Conservation (phyloP, 192 early-diverging fungal genomes). For the Backusella psychrophila region DNA sequence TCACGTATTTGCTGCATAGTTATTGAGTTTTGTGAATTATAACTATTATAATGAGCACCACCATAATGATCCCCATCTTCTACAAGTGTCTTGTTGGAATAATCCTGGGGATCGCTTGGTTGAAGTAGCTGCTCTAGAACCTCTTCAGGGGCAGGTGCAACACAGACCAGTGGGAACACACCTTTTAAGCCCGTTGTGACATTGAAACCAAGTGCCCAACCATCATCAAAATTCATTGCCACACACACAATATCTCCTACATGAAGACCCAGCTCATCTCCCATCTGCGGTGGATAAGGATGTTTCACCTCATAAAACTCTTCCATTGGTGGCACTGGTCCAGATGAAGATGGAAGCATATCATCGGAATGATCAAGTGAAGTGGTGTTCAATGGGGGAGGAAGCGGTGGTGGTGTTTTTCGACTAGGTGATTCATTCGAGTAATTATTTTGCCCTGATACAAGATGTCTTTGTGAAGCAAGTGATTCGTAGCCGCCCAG, state of each 20-base stretch:
- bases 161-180: conserved; percentile 85
- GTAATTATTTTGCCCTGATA: not conserved
- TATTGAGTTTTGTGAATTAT: conserved; percentile 8
- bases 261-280: conserved; percentile 76
- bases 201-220: conserved; percentile 88
- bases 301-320: conserved; percentile 39
- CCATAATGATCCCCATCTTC: not conserved
- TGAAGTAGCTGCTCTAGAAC: conserved; percentile 32
- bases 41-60: not conserved
- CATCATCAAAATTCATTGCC: conserved; percentile 82
- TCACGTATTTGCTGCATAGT: conserved; percentile 17
- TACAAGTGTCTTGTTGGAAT: conserved; percentile 7
- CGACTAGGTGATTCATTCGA: not conserved
- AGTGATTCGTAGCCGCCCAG: conserved; percentile 10
- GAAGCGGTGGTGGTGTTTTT: not conserved
- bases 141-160: conserved; percentile 35
- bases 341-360: not conserved
- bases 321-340: conserved; percentile 10
- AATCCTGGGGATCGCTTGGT: not conserved
- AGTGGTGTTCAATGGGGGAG: not conserved
- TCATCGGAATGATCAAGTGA: not conserved
- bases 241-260: conserved; percentile 72
- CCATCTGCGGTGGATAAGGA: conserved; percentile 68
- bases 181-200: conserved; percentile 66
- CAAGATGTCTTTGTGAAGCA: conserved; percentile 7